Percentiles rank a stretch among this genome's conserved stretches.
Conservation (phyloP, 495 filamentous ascomycete species). For the Penicillium goetzii region DNA sequence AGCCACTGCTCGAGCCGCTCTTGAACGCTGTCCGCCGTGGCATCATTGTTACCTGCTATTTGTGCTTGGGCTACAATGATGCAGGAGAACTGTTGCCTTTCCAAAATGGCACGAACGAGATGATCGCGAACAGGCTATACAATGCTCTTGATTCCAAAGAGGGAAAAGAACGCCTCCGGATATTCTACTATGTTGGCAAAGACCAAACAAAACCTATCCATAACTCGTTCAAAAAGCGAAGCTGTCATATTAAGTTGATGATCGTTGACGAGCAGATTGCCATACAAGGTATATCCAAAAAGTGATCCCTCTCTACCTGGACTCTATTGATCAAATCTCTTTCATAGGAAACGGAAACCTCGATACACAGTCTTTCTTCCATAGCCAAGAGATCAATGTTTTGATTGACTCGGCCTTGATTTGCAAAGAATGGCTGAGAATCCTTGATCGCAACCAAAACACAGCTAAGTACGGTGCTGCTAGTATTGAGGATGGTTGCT, state of each 20-base stretch:
- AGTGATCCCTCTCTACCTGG: not conserved
- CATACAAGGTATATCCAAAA: slow-evolving; percentile 52
- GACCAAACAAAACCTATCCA: slow-evolving; percentile 70
- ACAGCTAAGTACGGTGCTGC: slow-evolving; percentile 65
- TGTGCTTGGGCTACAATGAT: slow-evolving; percentile 81
- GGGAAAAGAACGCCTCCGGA: slow-evolving; percentile 54
- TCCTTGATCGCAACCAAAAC: slow-evolving; percentile 69
- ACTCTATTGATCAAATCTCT: not conserved
- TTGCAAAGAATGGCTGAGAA: slow-evolving; percentile 65
- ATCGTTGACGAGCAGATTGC: slow-evolving; percentile 69
- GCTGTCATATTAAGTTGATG: slow-evolving; percentile 77
- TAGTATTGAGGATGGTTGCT: slow-evolving; percentile 53
- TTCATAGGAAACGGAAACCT: slow-evolving; percentile 69
- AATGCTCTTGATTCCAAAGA: slow-evolving; percentile 46
- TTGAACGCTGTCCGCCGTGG: slow-evolving; percentile 66
- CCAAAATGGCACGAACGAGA: slow-evolving; percentile 78
- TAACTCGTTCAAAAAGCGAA: slow-evolving; percentile 62
- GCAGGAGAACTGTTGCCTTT: slow-evolving; percentile 72
- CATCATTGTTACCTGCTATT: slow-evolving; percentile 66
- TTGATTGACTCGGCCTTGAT: slow-evolving; percentile 65
- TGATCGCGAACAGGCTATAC: slow-evolving; percentile 62
- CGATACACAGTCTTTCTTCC: slow-evolving; percentile 81
- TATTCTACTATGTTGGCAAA: slow-evolving; percentile 71
- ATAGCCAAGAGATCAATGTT: slow-evolving; percentile 76
- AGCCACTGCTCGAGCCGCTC: slow-evolving; percentile 64